Evolutionary conservation across 768 basidiomycete genomes (phyloP).

Genomic region (Lyophyllum atratum): DNA sequence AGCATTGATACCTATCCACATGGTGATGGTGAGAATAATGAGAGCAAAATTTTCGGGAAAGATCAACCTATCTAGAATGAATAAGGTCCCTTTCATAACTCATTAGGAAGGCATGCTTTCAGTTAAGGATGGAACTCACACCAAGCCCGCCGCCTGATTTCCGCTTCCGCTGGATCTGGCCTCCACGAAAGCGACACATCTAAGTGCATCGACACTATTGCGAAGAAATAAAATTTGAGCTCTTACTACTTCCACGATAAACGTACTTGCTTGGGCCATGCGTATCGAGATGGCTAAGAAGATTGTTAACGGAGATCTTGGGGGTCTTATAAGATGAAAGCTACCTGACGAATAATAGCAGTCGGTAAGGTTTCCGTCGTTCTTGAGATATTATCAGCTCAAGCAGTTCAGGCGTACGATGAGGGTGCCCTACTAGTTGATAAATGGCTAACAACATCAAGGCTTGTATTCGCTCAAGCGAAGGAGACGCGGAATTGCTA

Average conservation of each 20-base stretch:
- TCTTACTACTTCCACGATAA: neutral
- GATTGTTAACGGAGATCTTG: neutral
- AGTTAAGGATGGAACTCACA: neutral
- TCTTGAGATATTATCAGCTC: constrained; percentile 4
- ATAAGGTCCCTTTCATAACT: constrained; percentile 14
- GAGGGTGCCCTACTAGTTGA: constrained; percentile 4
- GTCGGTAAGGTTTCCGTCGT: constrained; percentile 14
- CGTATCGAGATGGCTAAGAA: constrained; percentile 15
- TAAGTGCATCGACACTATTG: constrained; percentile 5
- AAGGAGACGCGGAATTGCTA: constrained; percentile 5
- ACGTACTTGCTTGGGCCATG: constrained; percentile 18
- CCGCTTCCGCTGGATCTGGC: constrained; percentile 2
- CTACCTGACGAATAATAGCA: constrained; percentile 11
- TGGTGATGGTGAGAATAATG: neutral
- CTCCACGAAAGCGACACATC: neutral
- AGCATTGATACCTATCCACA: constrained; percentile 8
- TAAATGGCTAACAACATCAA: constrained; percentile 13
- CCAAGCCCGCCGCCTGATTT: constrained; percentile 9
- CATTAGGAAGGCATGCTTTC: neutral
- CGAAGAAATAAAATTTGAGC: neutral
- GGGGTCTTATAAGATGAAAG: neutral
- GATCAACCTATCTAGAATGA: constrained; percentile 15
- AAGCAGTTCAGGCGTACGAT: neutral
- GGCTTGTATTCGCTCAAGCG: constrained; percentile 15
- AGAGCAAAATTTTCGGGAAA: neutral